Percentiles rank a stretch among this genome's conserved stretches.
Evolutionary conservation across 2,329 filamentous ascomycete species (phyloP).

Genomic region (Rutstroemia sp.): DNA sequence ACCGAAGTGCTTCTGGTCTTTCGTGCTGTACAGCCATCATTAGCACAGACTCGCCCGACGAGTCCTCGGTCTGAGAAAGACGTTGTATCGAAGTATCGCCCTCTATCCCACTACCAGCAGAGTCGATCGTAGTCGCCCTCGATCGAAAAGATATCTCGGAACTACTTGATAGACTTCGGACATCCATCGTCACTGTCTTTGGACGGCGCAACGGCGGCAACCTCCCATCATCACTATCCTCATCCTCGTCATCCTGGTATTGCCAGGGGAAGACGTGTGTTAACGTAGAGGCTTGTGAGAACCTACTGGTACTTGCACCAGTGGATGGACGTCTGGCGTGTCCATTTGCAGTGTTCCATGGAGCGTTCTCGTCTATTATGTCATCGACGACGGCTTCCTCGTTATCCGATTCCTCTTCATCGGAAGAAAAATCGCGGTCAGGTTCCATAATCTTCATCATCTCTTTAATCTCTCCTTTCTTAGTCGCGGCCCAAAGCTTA

Average conservation of each 20-base stretch:
- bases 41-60: constrained; percentile 71
- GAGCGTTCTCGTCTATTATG: constrained; percentile 37
- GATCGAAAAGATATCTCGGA: constrained; percentile 82
- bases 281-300: constrained; percentile 37
- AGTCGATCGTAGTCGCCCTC: constrained; percentile 69
- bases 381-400: constrained; percentile 38
- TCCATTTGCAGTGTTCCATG: constrained; percentile 22
- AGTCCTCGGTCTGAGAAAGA: constrained; percentile 62
- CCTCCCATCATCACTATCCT: constrained; percentile 23
- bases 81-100: constrained; percentile 81
- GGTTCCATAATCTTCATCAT: constrained; percentile 77
- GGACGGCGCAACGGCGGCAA: constrained; percentile 25
- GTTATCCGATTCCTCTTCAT: constrained; percentile 23
- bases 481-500: constrained; percentile 78
- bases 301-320: constrained; percentile 13
- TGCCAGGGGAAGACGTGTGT: constrained; percentile 92
- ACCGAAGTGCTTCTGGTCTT: constrained; percentile 65
- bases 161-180: constrained; percentile 77
- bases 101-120: constrained; percentile 65
- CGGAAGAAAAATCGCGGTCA: constrained; percentile 31
- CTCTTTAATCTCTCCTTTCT: constrained; percentile 66
- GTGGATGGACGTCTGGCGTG: constrained; percentile 20
- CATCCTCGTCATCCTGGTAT: constrained; percentile 38
- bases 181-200: constrained; percentile 76
- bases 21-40: constrained; percentile 80